These are phyloP conservation scores for Xerocomellus dryophilus DNA, from an alignment of 768 basidiomycete genomes.

Conservation along the genomic window DNA sequence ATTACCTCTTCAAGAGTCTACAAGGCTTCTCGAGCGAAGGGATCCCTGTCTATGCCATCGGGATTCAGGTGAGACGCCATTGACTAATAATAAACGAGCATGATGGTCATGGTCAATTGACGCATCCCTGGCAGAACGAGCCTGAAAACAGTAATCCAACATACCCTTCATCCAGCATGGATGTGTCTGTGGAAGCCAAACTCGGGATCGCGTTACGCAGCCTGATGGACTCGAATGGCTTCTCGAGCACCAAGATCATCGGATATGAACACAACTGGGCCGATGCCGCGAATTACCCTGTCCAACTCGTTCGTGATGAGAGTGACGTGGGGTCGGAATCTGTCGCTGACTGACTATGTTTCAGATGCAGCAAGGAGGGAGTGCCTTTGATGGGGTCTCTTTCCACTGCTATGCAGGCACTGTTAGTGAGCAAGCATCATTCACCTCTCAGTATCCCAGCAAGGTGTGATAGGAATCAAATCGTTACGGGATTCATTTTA, in stretches of 20 bases:
- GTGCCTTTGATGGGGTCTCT: slow-evolving; percentile 59
- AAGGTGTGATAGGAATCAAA: slow-evolving; percentile 35
- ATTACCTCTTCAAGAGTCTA: slow-evolving; percentile 67
- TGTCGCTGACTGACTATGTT: slow-evolving; percentile 1
- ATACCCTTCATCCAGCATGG: slow-evolving; percentile 63
- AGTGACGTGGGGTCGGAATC: background rate
- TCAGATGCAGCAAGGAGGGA: slow-evolving; percentile 54
- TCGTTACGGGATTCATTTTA: background rate
- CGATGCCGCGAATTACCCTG: slow-evolving; percentile 59
- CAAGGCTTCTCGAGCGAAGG: slow-evolving; percentile 67
- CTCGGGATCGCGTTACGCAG: slow-evolving; percentile 55
- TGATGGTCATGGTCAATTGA: background rate
- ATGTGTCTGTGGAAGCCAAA: slow-evolving; percentile 52
- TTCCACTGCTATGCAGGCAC: slow-evolving; percentile 72
- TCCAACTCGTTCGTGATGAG: slow-evolving; percentile 43
- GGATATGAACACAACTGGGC: slow-evolving; percentile 78
- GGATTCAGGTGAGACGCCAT: slow-evolving; percentile 42
- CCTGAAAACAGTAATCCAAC: slow-evolving; percentile 57
- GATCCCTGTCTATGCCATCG: slow-evolving; percentile 58
- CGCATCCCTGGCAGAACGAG: slow-evolving; percentile 42
- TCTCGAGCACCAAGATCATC: slow-evolving; percentile 57
- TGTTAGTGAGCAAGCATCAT: slow-evolving; percentile 51
- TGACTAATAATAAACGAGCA: background rate
- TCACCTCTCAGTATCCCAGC: slow-evolving; percentile 52
- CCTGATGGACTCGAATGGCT: slow-evolving; percentile 61